Conservation (phyloP, 371 early-diverging fungal genomes). For the Sporodiniella umbellata region DNA sequence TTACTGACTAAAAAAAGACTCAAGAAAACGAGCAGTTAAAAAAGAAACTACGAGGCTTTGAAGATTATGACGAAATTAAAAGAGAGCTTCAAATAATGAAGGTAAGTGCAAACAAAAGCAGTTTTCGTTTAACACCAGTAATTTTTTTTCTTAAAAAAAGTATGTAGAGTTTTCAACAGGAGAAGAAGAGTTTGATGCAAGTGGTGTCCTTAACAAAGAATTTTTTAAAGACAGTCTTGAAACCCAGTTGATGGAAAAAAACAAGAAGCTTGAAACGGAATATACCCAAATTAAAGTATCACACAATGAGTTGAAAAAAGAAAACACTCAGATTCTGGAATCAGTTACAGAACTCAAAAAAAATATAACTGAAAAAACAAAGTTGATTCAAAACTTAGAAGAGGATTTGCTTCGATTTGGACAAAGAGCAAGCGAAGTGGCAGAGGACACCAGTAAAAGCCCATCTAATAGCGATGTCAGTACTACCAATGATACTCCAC, state of each 20-base stretch:
- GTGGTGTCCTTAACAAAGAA: slow-evolving; percentile 34
- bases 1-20: slow-evolving; percentile 11
- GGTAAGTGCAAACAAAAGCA: slow-evolving; percentile 30
- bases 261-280: slow-evolving; percentile 76
- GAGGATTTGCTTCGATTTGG: slow-evolving; percentile 67
- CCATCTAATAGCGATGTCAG: slow-evolving; percentile 3
- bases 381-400: slow-evolving; percentile 65
- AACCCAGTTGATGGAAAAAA: slow-evolving; percentile 76
- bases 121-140: too few relatives aligned
- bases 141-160: slow-evolving; percentile 15
- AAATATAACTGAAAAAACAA: slow-evolving; percentile 46
- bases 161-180: slow-evolving; percentile 51
- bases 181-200: slow-evolving; percentile 43
- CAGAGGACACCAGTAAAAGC: background rate
- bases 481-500: slow-evolving; percentile 16
- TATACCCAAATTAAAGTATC: slow-evolving; percentile 66
- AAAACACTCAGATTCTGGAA: slow-evolving; percentile 27
- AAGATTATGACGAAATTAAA: slow-evolving; percentile 85
- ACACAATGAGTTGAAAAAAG: slow-evolving; percentile 33
- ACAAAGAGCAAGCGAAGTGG: slow-evolving; percentile 5
- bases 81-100: slow-evolving; percentile 85
- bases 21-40: slow-evolving; percentile 54
- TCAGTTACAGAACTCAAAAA: slow-evolving; percentile 27
- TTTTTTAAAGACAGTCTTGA: slow-evolving; percentile 54
- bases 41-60: slow-evolving; percentile 47